Base-by-base conservation (phyloP, 768 basidiomycete genomes). In the Amanita jacksonii region DNA sequence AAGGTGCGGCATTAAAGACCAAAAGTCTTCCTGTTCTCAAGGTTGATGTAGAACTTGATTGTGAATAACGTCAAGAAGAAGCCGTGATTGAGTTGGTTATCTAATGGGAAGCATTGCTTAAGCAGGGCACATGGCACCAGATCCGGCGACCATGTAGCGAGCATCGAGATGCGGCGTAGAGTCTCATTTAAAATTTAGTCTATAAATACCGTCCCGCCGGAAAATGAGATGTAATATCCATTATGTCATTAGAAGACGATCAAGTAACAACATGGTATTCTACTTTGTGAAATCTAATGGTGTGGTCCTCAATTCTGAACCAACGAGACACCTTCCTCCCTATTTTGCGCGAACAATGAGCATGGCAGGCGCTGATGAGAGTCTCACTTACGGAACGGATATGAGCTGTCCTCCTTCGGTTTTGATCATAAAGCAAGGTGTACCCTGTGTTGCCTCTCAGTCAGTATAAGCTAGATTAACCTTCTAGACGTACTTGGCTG, bases 31-130 rank as follows among this genome's bases (percentile, higher is more conserved):
- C 42, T 31, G 30, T 25, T 38, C 24, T 23, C 41, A 33, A 33
- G 19, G 32, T 38, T 49, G 27, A 47, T 43, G 15, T 59, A 82
- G 85, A 81, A 73, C 48, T 66, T 89, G 45, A 88, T 89, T 50
- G 82, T 85, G 52, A 77, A 67, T 64, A 81, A 78, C 52, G 70
- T 82, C 58, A 82, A 82, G 55, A 57, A 68, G 50, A 75, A 72
- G 51, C 78, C 79, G 3, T 74, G 48, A 60, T 41, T 34, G 23
- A 35, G 18, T 10, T 41, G 35, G 6, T 12, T 25, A 19, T 8
- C 25, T 30, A 20, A 18, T 27, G 5, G 12, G 10, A 20, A 37
- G 20, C 35, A 18, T 37, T 16, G 19, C 19, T 12, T 37, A 8
- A 18, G 18, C 12, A 8, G 25, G 25, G 30, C 31, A 18, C 19